Conservation (phyloP, 257 asterid species). For the Gentiana straminea region DNA sequence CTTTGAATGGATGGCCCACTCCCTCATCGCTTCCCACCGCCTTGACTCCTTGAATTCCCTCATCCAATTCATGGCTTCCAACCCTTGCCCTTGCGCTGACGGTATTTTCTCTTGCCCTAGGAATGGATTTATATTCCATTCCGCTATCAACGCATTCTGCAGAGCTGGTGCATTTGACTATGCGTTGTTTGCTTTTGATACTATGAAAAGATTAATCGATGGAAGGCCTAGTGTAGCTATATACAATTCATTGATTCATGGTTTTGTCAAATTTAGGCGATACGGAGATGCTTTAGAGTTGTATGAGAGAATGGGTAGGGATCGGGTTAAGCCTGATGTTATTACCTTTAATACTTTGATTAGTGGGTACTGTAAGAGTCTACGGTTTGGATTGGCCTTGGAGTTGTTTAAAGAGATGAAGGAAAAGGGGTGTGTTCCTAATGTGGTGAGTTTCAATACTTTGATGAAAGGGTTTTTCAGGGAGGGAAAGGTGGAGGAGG, state of each 20-base stretch:
- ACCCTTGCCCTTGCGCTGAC: conserved; percentile 91
- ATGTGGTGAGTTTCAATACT: conserved; percentile 85
- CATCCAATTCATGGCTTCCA: conserved; percentile 62
- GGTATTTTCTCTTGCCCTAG: conserved; percentile 79
- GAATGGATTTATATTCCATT: conserved; percentile 61
- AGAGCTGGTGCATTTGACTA: conserved; percentile 51
- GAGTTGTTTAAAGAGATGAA: conserved; percentile 81
- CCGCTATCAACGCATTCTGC: conserved; percentile 49
- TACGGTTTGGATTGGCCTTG: conserved; percentile 44
- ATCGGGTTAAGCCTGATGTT: conserved; percentile 61
- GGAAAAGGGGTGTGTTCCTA: conserved; percentile 66
- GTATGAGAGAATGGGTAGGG: conserved; percentile 51
- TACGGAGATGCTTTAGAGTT: conserved; percentile 45
- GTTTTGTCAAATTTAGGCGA: conserved; percentile 50
- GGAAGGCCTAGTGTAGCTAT: conserved; percentile 57
- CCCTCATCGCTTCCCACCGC: conserved; percentile 67
- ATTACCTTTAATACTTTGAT: conserved; percentile 70
- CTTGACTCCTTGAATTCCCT: conserved; percentile 54
- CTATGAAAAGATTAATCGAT: conserved; percentile 63
- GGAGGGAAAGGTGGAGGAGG: conserved; percentile 63
- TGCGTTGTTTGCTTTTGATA: conserved; percentile 55
- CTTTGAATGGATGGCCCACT: conserved; percentile 67
- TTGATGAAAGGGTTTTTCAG: conserved; percentile 67
- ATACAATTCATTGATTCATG: conserved; percentile 66
- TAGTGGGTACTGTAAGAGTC: conserved; percentile 56